Base-by-base conservation (phyloP, 495 filamentous ascomycete genomes). In the Hypoxylon subgilvum region DNA sequence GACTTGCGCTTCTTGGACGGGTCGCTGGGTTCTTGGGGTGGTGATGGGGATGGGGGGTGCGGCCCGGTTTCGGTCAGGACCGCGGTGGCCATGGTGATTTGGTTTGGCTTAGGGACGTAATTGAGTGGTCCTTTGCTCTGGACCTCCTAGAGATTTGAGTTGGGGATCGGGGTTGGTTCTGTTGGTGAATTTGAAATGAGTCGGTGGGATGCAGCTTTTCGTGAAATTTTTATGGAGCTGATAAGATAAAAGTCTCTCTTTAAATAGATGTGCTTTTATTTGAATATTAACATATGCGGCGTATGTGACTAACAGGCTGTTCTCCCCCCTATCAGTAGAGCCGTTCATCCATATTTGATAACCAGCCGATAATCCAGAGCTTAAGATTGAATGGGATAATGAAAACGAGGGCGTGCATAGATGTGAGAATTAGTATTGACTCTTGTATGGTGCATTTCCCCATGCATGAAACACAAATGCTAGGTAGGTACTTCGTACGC, bases 1-100 rank as follows among this genome's bases (percentile, higher is more conserved):
- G 89, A 86, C 65, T 90, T 89, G 76, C 92, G 92, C 72, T 90
- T 91, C 31, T 78, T 76, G 50, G 79, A 56, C n/a, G n/a, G n/a
- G 4, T 61, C 44, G 17, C 22, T 13, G 18, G 13, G 31, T n/a
- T 7, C 28, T 19, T n/a, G n/a, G n/a, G n/a, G n/a, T n/a, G n/a
- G n/a, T n/a, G n/a, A n/a, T n/a, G n/a, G n/a, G n/a, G 36, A 34
- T 12, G 35, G 30, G 34, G 45, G 31, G 21, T 27, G 40, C 21
- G 13, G 57, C 4, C 35, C 44, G 4, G 53, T 27, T 18, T 61
- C 57, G 22, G 53, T 49, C 31, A 38, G 30, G 4, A 43, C 34
- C 7, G 12, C 25, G 19, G 45, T 32, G 1, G 65, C 57, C 54
- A 65, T 67, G 18, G 19, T 41, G 4, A 31, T 44, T 50, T 4